Base-by-base conservation (phyloP, 2,329 filamentous ascomycete species). In the Penicillium glabrum region DNA sequence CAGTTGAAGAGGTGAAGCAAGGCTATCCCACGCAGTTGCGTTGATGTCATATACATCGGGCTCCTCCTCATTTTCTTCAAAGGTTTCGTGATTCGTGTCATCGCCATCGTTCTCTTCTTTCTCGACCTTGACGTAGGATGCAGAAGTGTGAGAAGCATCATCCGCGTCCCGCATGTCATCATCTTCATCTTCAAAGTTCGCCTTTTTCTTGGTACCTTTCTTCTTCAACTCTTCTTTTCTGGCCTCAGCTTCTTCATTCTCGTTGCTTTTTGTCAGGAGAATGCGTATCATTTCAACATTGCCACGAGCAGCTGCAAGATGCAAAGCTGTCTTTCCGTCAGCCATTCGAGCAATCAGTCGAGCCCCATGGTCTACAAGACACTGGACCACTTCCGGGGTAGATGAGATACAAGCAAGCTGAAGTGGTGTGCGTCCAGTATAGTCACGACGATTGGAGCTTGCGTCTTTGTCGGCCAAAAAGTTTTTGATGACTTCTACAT, bases 41-140 rank as follows among this genome's bases (percentile, higher is more conserved):
- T 96, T 87, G 58, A 93, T 82, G 62, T 95, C 86, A 70, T 89
- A 93, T 51, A 93, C 83, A 72, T 96, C 90, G 1, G 90, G 90
- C 21, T 89, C 88, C 10, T 88, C 81, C 1, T 85, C 80, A 23
- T 83, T 78, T 7, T 87, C 75, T 10, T 76, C 83, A 1, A 80
- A 77, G 1, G 81, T 64, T 10, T 72, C 74, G 1, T 82, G 77
- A 29, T 81, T 75, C 1, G 72, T 67, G 0, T 66, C 63, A 5
- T 78, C 69, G 6, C 52, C 44, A 14, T 65, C 55, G 4, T 45
- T 26, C 2, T 60, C 59, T 13, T 64, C 61, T 1, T 63, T 46
- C 46, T 81, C 80, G 58, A 93, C 76, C 51, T 91, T 89, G 62
- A 93, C 83, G 63, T 90, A 91, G 0, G 89, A 93, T 1, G 85